Conservation (phyloP, 2,329 filamentous ascomycete genomes). For the Neospermospora avenae region DNA sequence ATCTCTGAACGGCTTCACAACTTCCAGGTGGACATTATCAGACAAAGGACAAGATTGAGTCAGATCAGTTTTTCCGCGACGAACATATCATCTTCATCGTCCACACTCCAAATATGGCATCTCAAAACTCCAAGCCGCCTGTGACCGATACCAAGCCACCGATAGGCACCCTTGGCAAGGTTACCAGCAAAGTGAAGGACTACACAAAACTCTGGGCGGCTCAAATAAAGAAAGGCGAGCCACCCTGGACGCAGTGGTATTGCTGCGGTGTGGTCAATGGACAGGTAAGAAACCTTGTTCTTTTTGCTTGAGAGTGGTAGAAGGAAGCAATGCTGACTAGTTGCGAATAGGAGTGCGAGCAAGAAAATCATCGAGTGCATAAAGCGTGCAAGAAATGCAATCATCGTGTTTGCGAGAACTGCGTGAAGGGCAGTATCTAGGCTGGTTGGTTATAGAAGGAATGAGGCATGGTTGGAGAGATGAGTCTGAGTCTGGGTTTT, state of each 20-base stretch:
- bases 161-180: neutral
- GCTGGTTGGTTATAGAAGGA: neutral
- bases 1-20: neutral
- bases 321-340: neutral
- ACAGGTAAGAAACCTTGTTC: slow-evolving; percentile 12
- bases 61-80: neutral
- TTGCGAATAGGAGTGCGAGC: slow-evolving; percentile 15
- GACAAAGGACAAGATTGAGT: neutral
- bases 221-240: slow-evolving; percentile 20
- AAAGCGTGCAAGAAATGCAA: slow-evolving; percentile 22
- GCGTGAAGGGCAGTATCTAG: slow-evolving; percentile 17
- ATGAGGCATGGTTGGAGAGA: neutral
- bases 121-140: neutral
- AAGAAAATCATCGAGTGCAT: slow-evolving; percentile 19
- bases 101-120: neutral
- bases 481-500: neutral
- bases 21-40: neutral
- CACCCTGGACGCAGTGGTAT: slow-evolving; percentile 26
- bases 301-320: neutral
- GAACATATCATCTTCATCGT: neutral
- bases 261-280: slow-evolving; percentile 18
- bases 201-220: slow-evolving; percentile 12
- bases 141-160: neutral
- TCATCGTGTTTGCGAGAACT: slow-evolving; percentile 21
- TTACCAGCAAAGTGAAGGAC: slow-evolving; percentile 12